Conservation (phyloP, 371 early-diverging fungal species). For the Mortierella sp. region DNA sequence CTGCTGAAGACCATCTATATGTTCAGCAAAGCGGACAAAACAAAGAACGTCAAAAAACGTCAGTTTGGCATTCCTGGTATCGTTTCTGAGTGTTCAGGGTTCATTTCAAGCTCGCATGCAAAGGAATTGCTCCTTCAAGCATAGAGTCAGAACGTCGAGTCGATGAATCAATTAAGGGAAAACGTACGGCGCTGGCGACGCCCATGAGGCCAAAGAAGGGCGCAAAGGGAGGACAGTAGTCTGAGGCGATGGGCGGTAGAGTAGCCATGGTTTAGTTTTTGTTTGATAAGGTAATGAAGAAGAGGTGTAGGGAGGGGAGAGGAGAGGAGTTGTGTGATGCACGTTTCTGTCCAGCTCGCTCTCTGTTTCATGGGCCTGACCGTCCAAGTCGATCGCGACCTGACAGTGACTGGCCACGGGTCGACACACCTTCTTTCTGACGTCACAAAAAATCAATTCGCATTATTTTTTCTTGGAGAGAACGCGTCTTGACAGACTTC, state of each 20-base stretch:
- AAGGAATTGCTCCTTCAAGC: no score
- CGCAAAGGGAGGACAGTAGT: conserved; percentile 67
- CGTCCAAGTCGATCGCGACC: conserved; percentile 4
- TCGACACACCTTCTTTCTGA: not conserved
- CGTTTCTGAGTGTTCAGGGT: not conserved
- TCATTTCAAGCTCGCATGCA: not conserved
- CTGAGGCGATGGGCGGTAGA: conserved; percentile 45
- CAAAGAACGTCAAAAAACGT: not conserved
- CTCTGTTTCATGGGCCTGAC: conserved; percentile 4
- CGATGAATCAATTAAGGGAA: not conserved
- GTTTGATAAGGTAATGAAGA: not conserved
- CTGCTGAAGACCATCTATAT: conserved; percentile 69
- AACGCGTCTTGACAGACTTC: not conserved
- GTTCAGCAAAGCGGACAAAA: not conserved
- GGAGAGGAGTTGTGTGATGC: no score
- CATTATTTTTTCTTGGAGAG: not conserved
- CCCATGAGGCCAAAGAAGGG: conserved; percentile 82
- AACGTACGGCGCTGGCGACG: conserved; percentile 66
- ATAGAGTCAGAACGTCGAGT: no score
- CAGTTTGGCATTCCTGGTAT: not conserved
- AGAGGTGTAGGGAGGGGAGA: not conserved
- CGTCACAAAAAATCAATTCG: no score
- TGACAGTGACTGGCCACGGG: conserved; percentile 1
- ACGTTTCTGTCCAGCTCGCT: no score
- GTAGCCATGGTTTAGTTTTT: conserved; percentile 28